phyloP scores from a whole-genome alignment of 352 stramenopile species.

The Globisporangium ultimum region DNA sequence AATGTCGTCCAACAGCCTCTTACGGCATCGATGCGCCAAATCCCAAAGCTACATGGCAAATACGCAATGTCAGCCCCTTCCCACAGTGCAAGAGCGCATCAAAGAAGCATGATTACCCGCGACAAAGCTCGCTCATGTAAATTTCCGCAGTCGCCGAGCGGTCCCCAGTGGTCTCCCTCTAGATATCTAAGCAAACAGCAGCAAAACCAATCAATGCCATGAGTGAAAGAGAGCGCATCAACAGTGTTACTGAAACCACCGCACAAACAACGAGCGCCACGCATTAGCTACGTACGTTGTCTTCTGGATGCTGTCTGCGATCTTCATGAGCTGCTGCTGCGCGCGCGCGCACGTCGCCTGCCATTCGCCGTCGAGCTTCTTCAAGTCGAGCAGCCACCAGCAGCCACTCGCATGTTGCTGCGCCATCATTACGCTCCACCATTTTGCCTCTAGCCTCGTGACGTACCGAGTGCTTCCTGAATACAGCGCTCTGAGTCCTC shows the following conservation, averaged over 20 bases:
- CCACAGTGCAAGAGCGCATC: neutral
- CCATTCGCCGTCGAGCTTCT: constrained; percentile 69
- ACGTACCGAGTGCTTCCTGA: neutral
- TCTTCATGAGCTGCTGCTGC: constrained; percentile 61
- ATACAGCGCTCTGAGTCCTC: neutral
- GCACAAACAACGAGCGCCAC: no score
- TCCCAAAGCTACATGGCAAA: constrained; percentile 50
- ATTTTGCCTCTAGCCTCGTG: neutral
- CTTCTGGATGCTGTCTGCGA: constrained; percentile 72
- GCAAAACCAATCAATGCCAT: neutral
- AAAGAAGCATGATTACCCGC: constrained; percentile 32
- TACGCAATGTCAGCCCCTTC: neutral
- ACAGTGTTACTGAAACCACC: no score
- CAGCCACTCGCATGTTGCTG: constrained; percentile 26
- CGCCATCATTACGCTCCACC: neutral
- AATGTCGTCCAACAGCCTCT: constrained; percentile 46
- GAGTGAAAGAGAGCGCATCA: neutral
- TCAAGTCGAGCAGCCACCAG: constrained; percentile 63
- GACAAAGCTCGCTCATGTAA: constrained; percentile 46
- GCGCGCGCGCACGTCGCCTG: constrained; percentile 33
- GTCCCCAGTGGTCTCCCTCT: constrained; percentile 58
- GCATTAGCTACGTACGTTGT: constrained; percentile 39
- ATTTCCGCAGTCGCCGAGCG: constrained; percentile 38
- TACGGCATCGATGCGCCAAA: constrained; percentile 62
- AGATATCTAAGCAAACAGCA: constrained; percentile 40